Evolutionary conservation across 345 rosid genomes (phyloP).

Genomic region (Streptanthus diversifolius): DNA sequence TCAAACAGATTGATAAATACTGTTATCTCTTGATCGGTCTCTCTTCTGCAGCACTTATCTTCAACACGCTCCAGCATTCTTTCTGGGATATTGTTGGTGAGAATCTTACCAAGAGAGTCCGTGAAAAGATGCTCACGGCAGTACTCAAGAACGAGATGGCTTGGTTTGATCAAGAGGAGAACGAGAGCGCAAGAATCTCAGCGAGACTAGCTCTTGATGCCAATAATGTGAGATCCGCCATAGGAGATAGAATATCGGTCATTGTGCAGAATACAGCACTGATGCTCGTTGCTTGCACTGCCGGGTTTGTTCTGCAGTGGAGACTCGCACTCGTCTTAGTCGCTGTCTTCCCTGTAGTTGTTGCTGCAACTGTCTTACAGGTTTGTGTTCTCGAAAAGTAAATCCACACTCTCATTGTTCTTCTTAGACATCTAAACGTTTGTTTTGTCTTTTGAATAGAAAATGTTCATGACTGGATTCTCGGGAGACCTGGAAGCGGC

Average conservation of each 20-base stretch:
- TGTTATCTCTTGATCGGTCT: conserved; percentile 90
- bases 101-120: conserved; percentile 91
- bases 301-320: conserved; percentile 96
- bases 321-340: conserved; percentile 94
- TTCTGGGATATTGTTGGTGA: conserved; percentile 99
- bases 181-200: conserved; percentile 87
- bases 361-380: conserved; percentile 98
- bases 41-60: conserved; percentile 87
- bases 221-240: conserved; percentile 94
- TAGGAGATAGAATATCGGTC: conserved; percentile 92
- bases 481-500: conserved; percentile 94
- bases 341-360: conserved; percentile 94
- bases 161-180: conserved; percentile 98
- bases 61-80: conserved; percentile 91
- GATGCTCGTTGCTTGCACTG: conserved; percentile 96
- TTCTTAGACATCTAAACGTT: background rate
- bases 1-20: conserved; percentile 74
- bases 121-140: conserved; percentile 85
- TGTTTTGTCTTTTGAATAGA: conserved; percentile 44
- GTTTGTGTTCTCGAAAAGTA: conserved; percentile 35
- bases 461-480: conserved; percentile 99
- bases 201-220: conserved; percentile 95
- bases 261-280: conserved; percentile 95
- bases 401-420: background rate
- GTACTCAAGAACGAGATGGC: conserved; percentile 95